Conservation (phyloP, 192 early-diverging fungal species). For the Coemansia sp. region DNA sequence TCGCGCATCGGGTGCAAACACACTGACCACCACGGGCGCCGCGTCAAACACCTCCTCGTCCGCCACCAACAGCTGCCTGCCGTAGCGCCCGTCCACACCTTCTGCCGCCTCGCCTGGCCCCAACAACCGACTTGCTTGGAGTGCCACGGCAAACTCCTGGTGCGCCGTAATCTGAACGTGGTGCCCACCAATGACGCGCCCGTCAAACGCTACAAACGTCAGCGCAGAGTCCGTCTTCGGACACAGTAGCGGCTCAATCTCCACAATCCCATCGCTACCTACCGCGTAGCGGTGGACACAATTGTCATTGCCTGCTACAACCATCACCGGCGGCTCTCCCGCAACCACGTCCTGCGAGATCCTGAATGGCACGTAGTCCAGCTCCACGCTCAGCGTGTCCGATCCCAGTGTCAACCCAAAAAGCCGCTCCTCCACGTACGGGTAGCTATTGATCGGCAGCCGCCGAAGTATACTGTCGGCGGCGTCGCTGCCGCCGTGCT, state of each 20-base stretch:
- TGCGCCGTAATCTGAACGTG: constrained; percentile 52
- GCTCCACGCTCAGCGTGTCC: constrained; percentile 20
- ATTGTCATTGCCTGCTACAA: constrained; percentile 51
- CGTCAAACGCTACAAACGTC: constrained; percentile 48
- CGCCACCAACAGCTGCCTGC: constrained; percentile 37
- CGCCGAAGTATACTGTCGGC: background rate
- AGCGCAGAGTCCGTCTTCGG: constrained; percentile 32
- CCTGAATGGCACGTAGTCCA: constrained; percentile 49
- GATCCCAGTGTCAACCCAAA: constrained; percentile 25
- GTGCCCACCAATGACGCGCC: constrained; percentile 38
- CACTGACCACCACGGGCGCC: constrained; percentile 38
- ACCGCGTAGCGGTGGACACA: constrained; percentile 48
- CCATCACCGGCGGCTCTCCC: constrained; percentile 43
- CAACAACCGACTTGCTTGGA: constrained; percentile 37
- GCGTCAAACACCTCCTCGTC: constrained; percentile 53
- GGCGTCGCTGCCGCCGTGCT: background rate
- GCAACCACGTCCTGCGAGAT: constrained; percentile 48
- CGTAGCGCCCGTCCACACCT: background rate
- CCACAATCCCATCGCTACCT: constrained; percentile 39
- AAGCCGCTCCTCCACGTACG: constrained; percentile 50
- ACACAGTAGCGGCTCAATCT: constrained; percentile 43
- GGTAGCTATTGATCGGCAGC: constrained; percentile 39
- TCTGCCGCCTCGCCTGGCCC: constrained; percentile 7
- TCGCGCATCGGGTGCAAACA: constrained; percentile 38
- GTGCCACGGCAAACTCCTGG: constrained; percentile 50